These are phyloP conservation scores for Chondrostereum purpureum DNA, from an alignment of 1,284 basidiomycete genomes.

Conservation along the genomic window DNA sequence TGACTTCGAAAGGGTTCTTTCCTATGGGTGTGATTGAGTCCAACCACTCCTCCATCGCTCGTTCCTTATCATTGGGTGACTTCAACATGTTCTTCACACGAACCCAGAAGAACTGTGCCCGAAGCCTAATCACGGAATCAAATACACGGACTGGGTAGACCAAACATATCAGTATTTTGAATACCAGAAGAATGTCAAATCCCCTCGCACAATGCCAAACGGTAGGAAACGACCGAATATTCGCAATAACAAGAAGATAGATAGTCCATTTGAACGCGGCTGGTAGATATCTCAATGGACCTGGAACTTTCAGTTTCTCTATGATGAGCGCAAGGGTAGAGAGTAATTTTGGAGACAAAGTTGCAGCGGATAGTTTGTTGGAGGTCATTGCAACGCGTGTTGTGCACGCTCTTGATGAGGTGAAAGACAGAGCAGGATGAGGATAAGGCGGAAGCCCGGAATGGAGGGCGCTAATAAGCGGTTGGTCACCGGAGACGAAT, in stretches of 20 bases:
- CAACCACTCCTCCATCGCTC: constrained; percentile 35
- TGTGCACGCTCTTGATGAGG: too few species aligned
- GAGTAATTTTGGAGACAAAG: too few species aligned
- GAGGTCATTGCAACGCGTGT: too few species aligned
- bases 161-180: not conserved
- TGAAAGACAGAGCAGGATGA: too few species aligned
- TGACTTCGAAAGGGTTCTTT: constrained; percentile 43
- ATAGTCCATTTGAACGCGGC: constrained; percentile 7
- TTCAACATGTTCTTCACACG: constrained; percentile 35
- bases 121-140: constrained; percentile 35
- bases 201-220: constrained; percentile 66
- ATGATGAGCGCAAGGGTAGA: too few species aligned
- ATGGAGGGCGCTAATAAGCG: too few species aligned
- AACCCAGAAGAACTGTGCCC: constrained; percentile 30
- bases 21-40: constrained; percentile 50
- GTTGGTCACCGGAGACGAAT: too few species aligned
- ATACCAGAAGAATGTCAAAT: not conserved
- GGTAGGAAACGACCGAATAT: constrained; percentile 52
- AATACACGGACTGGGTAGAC: constrained; percentile 51
- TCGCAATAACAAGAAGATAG: constrained; percentile 35
- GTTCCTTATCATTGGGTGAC: constrained; percentile 28
- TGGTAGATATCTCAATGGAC: not conserved
- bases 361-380: too few species aligned
- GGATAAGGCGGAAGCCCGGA: too few species aligned
- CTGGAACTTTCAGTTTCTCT: too few species aligned